Evolutionary conservation across 192 early-diverging fungal genomes (phyloP), one percentile per base, ranked within the genome.

Genomic region (Physocladia obscura): DNA sequence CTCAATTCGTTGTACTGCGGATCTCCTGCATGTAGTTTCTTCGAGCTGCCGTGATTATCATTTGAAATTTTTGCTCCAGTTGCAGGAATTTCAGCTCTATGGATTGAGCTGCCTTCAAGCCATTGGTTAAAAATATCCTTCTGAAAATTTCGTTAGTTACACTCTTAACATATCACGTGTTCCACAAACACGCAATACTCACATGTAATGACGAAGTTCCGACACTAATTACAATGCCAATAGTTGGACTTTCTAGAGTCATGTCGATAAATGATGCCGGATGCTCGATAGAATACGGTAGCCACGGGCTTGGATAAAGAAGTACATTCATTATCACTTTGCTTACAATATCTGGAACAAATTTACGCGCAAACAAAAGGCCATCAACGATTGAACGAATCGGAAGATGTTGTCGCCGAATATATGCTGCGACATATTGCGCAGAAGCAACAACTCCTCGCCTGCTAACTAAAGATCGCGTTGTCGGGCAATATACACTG

Each of bases 231-330:
- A 50, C 73, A 38, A 82, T 63, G 15, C 81, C 81, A 19, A 79
- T 37, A 13, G 75, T 76, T 19, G 81, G 81, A 62, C 65, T 77
- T 61, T 82, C 81, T 26, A 71, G n/a, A 6, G 67, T 21, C 44
- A 29, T 19, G 34, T 77, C 63, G 19, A 71, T 40, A 74, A 77
- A 32, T 21, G 52, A 50, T 0, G 15, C 69, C 2, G 80, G 80
- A 68, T 82, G 74, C 24, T 82, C 80, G 13, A 79, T 62, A 26
- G 69, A 63, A 47, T 79, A 77, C 3, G 76, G 72, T 2, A 82
- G 55, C 81, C 81, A 82, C 32, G 75, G 77, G 34, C 61, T 61
- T 13, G 81, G 77, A 52, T 77, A 79, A 24, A 74, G 35, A 24
- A 62, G 61, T n/a, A n/a, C n/a, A 57, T 82, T 77, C 72, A 82